Base-by-base conservation (phyloP, 305 asterid genomes). In the Fraxinus floribunda region DNA sequence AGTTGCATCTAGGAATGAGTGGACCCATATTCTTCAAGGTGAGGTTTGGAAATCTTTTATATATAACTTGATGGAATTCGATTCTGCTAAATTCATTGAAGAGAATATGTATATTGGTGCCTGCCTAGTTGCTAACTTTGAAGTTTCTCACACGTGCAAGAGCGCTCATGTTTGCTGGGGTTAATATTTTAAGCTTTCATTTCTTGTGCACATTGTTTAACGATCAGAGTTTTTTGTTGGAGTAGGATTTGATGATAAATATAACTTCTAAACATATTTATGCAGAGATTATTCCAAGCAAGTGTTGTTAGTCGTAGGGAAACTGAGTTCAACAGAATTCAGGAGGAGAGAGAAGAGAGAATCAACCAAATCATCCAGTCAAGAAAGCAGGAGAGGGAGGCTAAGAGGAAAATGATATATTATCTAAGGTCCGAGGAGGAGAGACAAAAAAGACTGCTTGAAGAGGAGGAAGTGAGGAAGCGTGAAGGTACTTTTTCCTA, bases 381-480 rank as follows among this genome's bases (percentile, higher is more conserved):
- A 26, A 88, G 97, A 74, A 92, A 86, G 83, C 89, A 87, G 82
- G 98, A 94, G 83, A 88, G 97, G 86, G 94, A 89, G 77, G 82
- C 88, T 8, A 89, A 83, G 92, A 91, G 98, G 85, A 96, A 91
- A 87, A 75, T 91, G 89, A 81, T 93, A 79, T 94, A 81, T 87
- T 93, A 85, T 81, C 88, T 94, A 86, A 92, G 87, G 84, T 60
- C 87, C 7, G 97, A 94, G 86, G 99, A 94, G 89, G 97, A 94
- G 85, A 90, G 91, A 83, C 92, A 86, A 80, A 90, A 81, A 87
- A 91, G 84, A 90, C 34, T 88, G 89, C 95, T 73, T 10, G 98
- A 94, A 84, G 99, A 91, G 90, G 98, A 94, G 89, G 99, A 92
- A 86, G 97, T 93, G 39, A 89, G 92, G 84, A 96, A 88, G 88